Evolutionary conservation across 1,139 yeast genomes (phyloP).

Genomic region (Lodderomyces orthopsilosis): DNA sequence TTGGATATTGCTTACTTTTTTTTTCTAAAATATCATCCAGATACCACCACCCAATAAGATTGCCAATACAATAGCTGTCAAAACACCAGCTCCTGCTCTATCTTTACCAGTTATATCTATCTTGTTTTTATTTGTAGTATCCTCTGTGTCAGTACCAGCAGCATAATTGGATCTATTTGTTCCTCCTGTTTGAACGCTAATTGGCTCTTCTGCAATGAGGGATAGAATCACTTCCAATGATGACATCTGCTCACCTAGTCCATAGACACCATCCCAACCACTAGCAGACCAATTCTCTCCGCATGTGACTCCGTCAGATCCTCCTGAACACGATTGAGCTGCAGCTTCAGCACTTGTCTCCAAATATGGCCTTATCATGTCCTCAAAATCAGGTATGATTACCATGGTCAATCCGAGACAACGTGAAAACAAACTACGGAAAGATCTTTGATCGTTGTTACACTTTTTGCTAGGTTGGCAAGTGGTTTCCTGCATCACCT

Average conservation of each 20-base stretch:
- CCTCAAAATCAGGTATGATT: conserved; percentile 51
- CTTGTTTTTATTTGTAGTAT: conserved; percentile 27
- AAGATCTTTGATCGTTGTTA: conserved; percentile 73
- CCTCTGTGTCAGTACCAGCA: conserved; percentile 40
- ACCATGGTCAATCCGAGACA: conserved; percentile 59
- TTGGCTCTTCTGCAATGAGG: conserved; percentile 31
- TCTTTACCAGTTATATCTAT: conserved; percentile 34
- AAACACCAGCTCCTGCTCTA: conserved; percentile 49
- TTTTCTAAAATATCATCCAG: conserved; percentile 42
- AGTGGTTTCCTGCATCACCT: conserved; percentile 64
- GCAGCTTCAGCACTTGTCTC: conserved; percentile 61
- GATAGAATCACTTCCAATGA: conserved; percentile 66
- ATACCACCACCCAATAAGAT: conserved; percentile 37
- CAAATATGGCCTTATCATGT: conserved; percentile 43
- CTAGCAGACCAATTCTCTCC: conserved; percentile 61
- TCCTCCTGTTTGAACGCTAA: conserved; percentile 45
- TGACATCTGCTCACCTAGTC: conserved; percentile 76
- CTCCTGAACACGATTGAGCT: conserved; percentile 70
- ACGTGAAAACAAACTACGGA: conserved; percentile 71
- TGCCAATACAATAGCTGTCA: conserved; percentile 43
- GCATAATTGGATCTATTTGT: conserved; percentile 42
- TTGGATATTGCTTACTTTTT: not conserved
- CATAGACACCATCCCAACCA: conserved; percentile 64
- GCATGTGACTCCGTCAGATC: conserved; percentile 73
- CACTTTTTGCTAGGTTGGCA: conserved; percentile 54